phyloP scores from a whole-genome alignment of 441 rosid genomes.

The Pelargonium australe region DNA sequence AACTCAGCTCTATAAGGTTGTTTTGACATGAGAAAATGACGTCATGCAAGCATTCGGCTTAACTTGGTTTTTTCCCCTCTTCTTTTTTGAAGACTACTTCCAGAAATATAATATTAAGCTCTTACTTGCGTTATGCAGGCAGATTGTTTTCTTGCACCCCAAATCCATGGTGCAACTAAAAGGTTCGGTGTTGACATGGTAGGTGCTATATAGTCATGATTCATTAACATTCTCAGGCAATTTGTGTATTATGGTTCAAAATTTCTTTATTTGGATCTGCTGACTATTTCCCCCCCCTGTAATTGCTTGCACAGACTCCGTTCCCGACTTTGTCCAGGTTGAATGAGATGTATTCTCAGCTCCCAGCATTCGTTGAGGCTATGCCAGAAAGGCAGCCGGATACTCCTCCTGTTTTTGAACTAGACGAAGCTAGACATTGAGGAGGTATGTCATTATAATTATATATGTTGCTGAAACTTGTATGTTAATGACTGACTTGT shows the following conservation, averaged over 20 bases:
- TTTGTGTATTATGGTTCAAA: neutral
- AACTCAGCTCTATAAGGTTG: too few species aligned
- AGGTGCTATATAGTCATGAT: too few species aligned
- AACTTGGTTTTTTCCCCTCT: too few species aligned
- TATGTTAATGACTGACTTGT: neutral
- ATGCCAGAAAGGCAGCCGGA: slow-evolving; percentile 71
- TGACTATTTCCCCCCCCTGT: neutral
- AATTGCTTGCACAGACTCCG: slow-evolving; percentile 35
- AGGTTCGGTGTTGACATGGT: too few species aligned
- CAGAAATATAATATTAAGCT: too few species aligned
- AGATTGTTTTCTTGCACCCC: too few species aligned
- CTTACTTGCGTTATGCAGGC: too few species aligned
- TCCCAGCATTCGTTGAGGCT: slow-evolving; percentile 48
- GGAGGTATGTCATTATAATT: slow-evolving; percentile 5
- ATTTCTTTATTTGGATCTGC: neutral
- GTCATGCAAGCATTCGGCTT: too few species aligned
- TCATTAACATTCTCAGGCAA: neutral
- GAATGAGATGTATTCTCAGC: slow-evolving; percentile 49
- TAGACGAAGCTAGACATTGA: neutral
- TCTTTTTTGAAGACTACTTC: too few species aligned
- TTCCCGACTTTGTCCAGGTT: slow-evolving; percentile 55
- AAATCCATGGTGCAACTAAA: too few species aligned
- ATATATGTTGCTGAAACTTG: too few species aligned
- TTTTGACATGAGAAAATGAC: too few species aligned
- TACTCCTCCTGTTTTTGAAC: slow-evolving; percentile 33